These are phyloP conservation scores for Entonaema liquescens DNA, from an alignment of 495 filamentous ascomycete genomes.

Conservation along the genomic window DNA sequence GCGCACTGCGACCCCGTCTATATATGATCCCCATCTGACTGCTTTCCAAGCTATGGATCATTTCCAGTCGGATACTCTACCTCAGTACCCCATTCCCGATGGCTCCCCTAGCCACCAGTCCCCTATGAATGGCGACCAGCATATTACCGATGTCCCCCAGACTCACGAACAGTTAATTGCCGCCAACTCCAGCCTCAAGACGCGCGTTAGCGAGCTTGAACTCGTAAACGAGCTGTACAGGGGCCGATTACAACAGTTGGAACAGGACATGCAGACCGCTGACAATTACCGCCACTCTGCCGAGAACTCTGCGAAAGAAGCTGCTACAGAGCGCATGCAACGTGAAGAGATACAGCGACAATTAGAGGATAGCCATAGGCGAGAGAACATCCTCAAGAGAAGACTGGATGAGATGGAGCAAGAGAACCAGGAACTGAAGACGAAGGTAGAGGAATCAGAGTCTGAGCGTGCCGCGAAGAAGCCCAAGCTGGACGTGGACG, in stretches of 20 bases:
- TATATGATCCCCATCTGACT: constrained; percentile 68
- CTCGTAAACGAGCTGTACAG: constrained; percentile 95
- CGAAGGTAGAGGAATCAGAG: constrained; percentile 48
- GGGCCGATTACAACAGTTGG: constrained; percentile 85
- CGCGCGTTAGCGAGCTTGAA: constrained; percentile 90
- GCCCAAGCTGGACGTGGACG: constrained; percentile 46
- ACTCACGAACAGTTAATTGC: constrained; percentile 82
- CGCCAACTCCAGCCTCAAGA: constrained; percentile 83
- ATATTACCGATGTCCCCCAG: constrained; percentile 72
- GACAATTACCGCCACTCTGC: constrained; percentile 49
- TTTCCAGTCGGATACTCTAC: constrained; percentile 60
- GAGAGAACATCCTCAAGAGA: constrained; percentile 84
- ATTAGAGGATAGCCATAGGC: constrained; percentile 76
- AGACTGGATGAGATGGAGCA: constrained; percentile 81
- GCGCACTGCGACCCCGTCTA: constrained; percentile 81
- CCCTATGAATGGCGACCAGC: constrained; percentile 75
- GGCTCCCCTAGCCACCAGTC: constrained; percentile 72
- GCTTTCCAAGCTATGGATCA: constrained; percentile 76
- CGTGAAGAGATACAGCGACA: constrained; percentile 65
- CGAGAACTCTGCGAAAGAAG: constrained; percentile 53
- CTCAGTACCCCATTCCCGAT: constrained; percentile 62
- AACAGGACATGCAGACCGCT: constrained; percentile 65
- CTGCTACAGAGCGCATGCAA: constrained; percentile 50
- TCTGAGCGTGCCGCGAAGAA: constrained; percentile 49
- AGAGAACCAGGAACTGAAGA: constrained; percentile 56